Base-by-base conservation (phyloP, 129 eudicot species). In the Flaveria brownii region DNA sequence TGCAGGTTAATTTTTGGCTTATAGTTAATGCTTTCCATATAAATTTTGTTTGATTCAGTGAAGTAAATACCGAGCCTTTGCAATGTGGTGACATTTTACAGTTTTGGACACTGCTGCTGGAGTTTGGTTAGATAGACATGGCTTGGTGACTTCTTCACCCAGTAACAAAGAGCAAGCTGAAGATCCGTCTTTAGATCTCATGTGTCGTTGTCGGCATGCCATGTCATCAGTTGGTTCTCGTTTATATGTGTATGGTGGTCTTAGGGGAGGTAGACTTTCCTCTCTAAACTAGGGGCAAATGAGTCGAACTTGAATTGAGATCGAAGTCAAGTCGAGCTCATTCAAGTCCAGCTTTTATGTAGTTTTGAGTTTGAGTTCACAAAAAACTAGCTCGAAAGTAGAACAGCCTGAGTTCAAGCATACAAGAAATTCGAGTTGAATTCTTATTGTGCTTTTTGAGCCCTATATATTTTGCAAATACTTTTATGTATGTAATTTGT, bases 101-200 rank as follows among this genome's bases (percentile, higher is more conserved):
- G 99, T 94, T 17, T 72, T 94, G 88, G 99, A 94, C 84, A 94
- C 97, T 80, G 94, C 96, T 65, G 97, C 97, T 80, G 99, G 97
- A 79, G 91, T 86, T 70, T 94, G 99, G 99, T 81, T 89, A 49
- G 99, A 94, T 76, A 94, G 89, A 74, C 83, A 87, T 82, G 97
- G 99, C 41, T 86, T 94, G 79, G 97, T 94, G 73, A 94, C 96
- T 70, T 82, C 96, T 57, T 63, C 96, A 68, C 85, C 83, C 64
- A 72, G 55, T 74, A 82, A 50, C 82, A 91, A 87, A 70, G 90
- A 80, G 49, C 82, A 80, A 46, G 69, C 59, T 52, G 97, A 94
- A 45, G 96, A 91, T 86, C 85, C 92, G 22, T 76, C 93, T 75
- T 68, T 83, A 82, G 97, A 94, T 83, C 81, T 87, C 72, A 87